Conservation (phyloP, 208 protist species). For the Borovskyia barvae region DNA sequence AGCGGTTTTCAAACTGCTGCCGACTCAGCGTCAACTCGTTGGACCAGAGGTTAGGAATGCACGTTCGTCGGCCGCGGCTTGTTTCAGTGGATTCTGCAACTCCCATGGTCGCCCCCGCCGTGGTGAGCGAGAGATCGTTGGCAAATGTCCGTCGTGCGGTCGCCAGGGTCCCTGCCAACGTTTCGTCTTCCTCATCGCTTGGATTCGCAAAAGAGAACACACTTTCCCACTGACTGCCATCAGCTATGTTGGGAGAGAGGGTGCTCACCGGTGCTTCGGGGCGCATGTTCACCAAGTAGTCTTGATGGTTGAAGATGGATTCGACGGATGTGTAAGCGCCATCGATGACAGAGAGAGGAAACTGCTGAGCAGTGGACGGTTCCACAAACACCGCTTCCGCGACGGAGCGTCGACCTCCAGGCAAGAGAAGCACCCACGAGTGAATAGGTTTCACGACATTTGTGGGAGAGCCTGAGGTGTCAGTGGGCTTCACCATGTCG, state of each 20-base stretch:
- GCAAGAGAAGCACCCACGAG: slow-evolving; percentile 87
- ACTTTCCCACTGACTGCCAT: slow-evolving; percentile 76
- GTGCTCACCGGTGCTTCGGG: slow-evolving; percentile 49
- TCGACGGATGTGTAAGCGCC: slow-evolving; percentile 83
- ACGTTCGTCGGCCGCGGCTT: slow-evolving; percentile 13
- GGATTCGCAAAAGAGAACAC: slow-evolving; percentile 42
- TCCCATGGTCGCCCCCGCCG: slow-evolving; percentile 1
- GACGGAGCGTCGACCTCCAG: slow-evolving; percentile 54
- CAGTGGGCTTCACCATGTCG: background rate
- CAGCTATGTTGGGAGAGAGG: slow-evolving; percentile 58
- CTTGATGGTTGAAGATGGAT: slow-evolving; percentile 83
- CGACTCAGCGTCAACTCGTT: slow-evolving; percentile 60
- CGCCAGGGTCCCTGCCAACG: slow-evolving; percentile 6
- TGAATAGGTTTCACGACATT: slow-evolving; percentile 41
- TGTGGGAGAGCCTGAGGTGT: background rate
- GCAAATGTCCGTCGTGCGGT: slow-evolving; percentile 19
- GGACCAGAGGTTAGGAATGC: slow-evolving; percentile 72
- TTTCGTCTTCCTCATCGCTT: slow-evolving; percentile 20
- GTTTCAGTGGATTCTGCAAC: slow-evolving; percentile 15
- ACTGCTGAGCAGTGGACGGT: slow-evolving; percentile 72
- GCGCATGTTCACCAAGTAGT: slow-evolving; percentile 90
- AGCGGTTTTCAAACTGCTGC: slow-evolving; percentile 80
- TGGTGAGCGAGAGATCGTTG: slow-evolving; percentile 7
- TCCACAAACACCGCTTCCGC: slow-evolving; percentile 83
- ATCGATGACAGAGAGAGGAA: slow-evolving; percentile 36